Evolutionary conservation across 2,329 filamentous ascomycete genomes (phyloP).

Genomic region (Grosmannia penicillata): DNA sequence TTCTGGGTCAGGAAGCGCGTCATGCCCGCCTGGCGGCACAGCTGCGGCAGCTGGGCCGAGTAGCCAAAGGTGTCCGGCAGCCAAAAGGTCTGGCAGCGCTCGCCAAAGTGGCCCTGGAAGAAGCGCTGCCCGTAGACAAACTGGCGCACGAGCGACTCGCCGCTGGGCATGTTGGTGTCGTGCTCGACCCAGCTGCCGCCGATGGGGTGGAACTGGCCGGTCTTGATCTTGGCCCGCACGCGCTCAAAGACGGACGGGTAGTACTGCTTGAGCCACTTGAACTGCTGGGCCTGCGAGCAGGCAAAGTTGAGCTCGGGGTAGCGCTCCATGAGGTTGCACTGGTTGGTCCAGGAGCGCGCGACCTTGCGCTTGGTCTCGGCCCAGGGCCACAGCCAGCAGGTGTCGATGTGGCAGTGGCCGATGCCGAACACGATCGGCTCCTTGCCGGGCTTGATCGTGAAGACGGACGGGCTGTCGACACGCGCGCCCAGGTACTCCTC

Average conservation of each 20-base stretch:
- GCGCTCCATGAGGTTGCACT: slow-evolving; percentile 86
- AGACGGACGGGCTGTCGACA: slow-evolving; percentile 73
- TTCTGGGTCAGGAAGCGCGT: slow-evolving; percentile 95
- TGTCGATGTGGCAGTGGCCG: slow-evolving; percentile 96
- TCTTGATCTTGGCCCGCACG: slow-evolving; percentile 80
- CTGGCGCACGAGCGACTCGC: slow-evolving; percentile 84
- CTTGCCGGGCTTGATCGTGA: slow-evolving; percentile 55
- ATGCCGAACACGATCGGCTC: slow-evolving; percentile 73
- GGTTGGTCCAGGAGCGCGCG: slow-evolving; percentile 88
- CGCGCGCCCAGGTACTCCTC: slow-evolving; percentile 67
- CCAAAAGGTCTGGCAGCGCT: slow-evolving; percentile 87
- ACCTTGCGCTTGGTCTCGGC: slow-evolving; percentile 96
- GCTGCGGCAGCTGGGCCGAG: slow-evolving; percentile 82
- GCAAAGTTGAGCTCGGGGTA: slow-evolving; percentile 91
- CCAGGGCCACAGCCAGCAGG: slow-evolving; percentile 97
- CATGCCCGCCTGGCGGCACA: slow-evolving; percentile 93
- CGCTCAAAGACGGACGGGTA: slow-evolving; percentile 84
- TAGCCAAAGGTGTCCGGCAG: slow-evolving; percentile 97
- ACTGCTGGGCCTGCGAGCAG: slow-evolving; percentile 90
- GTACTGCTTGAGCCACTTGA: slow-evolving; percentile 85
- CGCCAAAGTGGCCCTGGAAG: slow-evolving; percentile 85
- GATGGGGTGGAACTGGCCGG: slow-evolving; percentile 85
- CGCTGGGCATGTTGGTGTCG: slow-evolving; percentile 93
- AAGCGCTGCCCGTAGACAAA: slow-evolving; percentile 93
- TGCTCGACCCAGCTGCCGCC: slow-evolving; percentile 98